These are phyloP conservation scores for Yamadazyma sp. DNA, from an alignment of 1,139 yeast species.

Conservation along the genomic window DNA sequence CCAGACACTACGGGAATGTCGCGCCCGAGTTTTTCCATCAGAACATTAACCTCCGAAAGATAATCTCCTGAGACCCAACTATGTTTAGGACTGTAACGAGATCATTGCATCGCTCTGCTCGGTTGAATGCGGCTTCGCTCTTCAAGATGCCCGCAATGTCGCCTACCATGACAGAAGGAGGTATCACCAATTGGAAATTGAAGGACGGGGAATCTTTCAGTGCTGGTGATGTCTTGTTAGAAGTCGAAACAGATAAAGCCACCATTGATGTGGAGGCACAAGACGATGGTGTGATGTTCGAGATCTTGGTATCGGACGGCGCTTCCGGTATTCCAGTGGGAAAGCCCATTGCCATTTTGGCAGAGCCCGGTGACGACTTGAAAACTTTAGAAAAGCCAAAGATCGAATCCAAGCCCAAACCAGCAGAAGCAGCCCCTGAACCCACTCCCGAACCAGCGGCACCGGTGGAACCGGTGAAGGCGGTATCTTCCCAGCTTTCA, in stretches of 20 bases:
- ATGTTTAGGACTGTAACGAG: slow-evolving; percentile 4
- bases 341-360: slow-evolving; percentile 79
- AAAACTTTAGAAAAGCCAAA: slow-evolving; percentile 61
- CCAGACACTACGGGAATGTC: slow-evolving; percentile 6
- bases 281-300: slow-evolving; percentile 87
- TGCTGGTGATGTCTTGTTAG: slow-evolving; percentile 85
- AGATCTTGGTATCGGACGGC: slow-evolving; percentile 71
- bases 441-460: slow-evolving; percentile 10
- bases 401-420: no score
- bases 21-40: slow-evolving; percentile 3
- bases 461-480: no score
- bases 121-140: slow-evolving; percentile 46
- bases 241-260: slow-evolving; percentile 93
- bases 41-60: slow-evolving; percentile 2
- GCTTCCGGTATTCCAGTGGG: slow-evolving; percentile 83
- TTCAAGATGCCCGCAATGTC: slow-evolving; percentile 98
- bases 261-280: slow-evolving; percentile 91
- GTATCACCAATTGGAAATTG: slow-evolving; percentile 91
- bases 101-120: slow-evolving; percentile 6
- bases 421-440: slow-evolving; percentile 13
- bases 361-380: slow-evolving; percentile 86
- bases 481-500: slow-evolving; percentile 7
- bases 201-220: slow-evolving; percentile 75
- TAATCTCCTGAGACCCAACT: not conserved
- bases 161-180: slow-evolving; percentile 98